Evolutionary conservation across 2,329 filamentous ascomycete species (phyloP), one percentile per base, ranked within the genome.

Genomic region (Colletotrichum viniferum): DNA sequence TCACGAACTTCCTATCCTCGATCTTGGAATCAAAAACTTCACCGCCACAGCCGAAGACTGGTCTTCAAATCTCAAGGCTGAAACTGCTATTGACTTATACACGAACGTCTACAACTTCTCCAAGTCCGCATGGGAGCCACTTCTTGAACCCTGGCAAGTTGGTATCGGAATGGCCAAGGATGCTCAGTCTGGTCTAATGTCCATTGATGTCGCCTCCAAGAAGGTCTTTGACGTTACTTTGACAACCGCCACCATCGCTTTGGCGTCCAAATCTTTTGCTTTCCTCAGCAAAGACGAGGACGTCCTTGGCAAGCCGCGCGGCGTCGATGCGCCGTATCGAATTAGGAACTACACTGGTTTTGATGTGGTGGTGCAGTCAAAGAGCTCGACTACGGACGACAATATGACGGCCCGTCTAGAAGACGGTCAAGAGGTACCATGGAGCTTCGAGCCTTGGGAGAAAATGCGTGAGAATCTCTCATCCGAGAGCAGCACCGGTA

Each of bases 61-160:
- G 97, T 96, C 96, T 2, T 93, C 93, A 7, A 94, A 93, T 26
- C 89, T 99, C 83, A 96, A 93, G 80, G 96, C 95, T 0, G 95
- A 98, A 81, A 94, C 95, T 0, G 94, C 92, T n/a, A 93, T 99
- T 63, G 95, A 98, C 77, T 95, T 96, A 78, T 98, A 98, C 84
- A 91, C 97, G 79, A 99, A 98, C 80, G 94, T 99, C 30, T 99
- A 98, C 88, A 99, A 99, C 84, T 99, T 99, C 85, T 97, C 97
- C 16, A 99, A 99, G 83, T 99, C 97, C 0, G 95, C 96, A 5
- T 99, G 97, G 97, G 97, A 99, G 83, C 97, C 97, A 4, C 86
- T 99, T 38, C 92, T 99, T 30, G 97, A 99, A 83, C 97, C 97
- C 9, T 99, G 97, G 97, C 93, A 96, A 78, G 89, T 98, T n/a